Percentiles rank a stretch among this genome's conserved stretches.
These are phyloP conservation scores for Neocucurbitaria cava DNA, from an alignment of 2,329 filamentous ascomycete species.

Conservation along the genomic window DNA sequence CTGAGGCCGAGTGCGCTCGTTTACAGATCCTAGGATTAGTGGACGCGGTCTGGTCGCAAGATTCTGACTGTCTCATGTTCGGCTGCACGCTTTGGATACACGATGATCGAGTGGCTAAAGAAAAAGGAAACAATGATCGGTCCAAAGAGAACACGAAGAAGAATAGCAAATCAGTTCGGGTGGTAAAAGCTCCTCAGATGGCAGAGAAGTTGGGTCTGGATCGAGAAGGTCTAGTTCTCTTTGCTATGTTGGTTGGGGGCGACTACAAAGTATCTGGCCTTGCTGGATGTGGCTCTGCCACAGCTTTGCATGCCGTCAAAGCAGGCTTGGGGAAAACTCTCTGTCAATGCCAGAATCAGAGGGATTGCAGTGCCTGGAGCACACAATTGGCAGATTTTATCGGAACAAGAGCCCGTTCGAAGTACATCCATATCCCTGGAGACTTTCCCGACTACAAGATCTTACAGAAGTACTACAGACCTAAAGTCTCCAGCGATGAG, in stretches of 20 bases:
- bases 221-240: constrained; percentile 48
- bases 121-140: constrained; percentile 20
- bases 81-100: constrained; percentile 54
- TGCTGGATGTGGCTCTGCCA: constrained; percentile 43
- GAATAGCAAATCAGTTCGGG: constrained; percentile 34
- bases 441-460: constrained; percentile 31
- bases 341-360: constrained; percentile 26
- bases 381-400: constrained; percentile 22
- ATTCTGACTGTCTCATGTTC: constrained; percentile 58
- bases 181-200: constrained; percentile 42
- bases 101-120: constrained; percentile 37
- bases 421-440: constrained; percentile 14
- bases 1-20: constrained; percentile 57
- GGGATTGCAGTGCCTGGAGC: constrained; percentile 37
- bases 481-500: constrained; percentile 43
- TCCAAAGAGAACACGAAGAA: constrained; percentile 43
- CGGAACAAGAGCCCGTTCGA: constrained; percentile 1
- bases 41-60: constrained; percentile 59
- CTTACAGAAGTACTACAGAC: constrained; percentile 48
- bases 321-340: constrained; percentile 40
- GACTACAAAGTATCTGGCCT: constrained; percentile 51
- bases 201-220: constrained; percentile 38
- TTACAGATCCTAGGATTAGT: constrained; percentile 54
- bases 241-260: constrained; percentile 52
- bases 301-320: constrained; percentile 35